phyloP scores from a whole-genome alignment of 352 stramenopile species.

The Stephanocyclus meneghinianus region DNA sequence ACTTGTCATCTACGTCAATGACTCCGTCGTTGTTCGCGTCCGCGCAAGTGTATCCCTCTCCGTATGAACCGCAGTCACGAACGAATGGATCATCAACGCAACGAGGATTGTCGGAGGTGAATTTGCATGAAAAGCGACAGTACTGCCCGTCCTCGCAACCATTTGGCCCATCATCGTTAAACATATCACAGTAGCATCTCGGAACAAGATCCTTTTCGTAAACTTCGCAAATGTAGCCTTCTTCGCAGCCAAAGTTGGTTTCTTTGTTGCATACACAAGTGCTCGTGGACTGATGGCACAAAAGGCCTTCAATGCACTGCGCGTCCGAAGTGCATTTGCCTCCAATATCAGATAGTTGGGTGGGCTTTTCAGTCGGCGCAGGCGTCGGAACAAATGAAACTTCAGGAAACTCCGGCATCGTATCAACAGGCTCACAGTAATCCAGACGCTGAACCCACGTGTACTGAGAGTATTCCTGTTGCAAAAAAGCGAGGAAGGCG shows the following conservation, averaged over 20 bases:
- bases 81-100: constrained; percentile 23
- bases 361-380: constrained; percentile 28
- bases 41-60: constrained; percentile 13
- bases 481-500: constrained; percentile 29
- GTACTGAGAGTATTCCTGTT: constrained; percentile 35
- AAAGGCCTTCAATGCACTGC: neutral
- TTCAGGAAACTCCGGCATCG: constrained; percentile 17
- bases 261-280: constrained; percentile 23
- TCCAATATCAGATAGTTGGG: constrained; percentile 7
- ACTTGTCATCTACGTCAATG: constrained; percentile 24
- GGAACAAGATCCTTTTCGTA: constrained; percentile 24
- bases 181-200: constrained; percentile 25
- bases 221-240: constrained; percentile 15
- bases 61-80: constrained; percentile 11
- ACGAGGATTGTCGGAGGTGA: constrained; percentile 15
- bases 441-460: constrained; percentile 34
- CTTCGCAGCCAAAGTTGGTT: constrained; percentile 17
- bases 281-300: constrained; percentile 1
- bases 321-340: constrained; percentile 8
- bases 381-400: constrained; percentile 16
- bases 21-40: constrained; percentile 31
- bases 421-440: constrained; percentile 38
- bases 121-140: constrained; percentile 23
- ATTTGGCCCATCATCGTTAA: constrained; percentile 9
- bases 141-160: constrained; percentile 11